Evolutionary conservation across 495 filamentous ascomycete species (phyloP).

Genomic region (Pseudevernia furfuracea): DNA sequence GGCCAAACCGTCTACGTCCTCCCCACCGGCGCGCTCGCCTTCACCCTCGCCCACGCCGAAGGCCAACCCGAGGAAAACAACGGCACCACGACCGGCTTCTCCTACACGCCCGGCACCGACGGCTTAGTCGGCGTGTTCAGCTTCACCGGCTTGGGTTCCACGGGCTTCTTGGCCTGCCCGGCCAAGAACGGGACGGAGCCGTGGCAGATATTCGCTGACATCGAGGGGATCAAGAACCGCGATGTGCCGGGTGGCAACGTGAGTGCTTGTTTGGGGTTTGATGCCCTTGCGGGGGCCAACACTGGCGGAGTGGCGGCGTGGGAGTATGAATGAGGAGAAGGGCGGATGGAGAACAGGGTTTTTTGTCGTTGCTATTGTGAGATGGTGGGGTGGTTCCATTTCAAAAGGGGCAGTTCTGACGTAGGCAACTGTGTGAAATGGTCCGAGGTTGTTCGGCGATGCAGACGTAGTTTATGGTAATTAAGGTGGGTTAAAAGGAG

Average conservation of each 20-base stretch:
- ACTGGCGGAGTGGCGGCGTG: too few species aligned
- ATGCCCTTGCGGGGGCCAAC: background rate
- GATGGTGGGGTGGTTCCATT: too few species aligned
- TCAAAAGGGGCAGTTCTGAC: too few species aligned
- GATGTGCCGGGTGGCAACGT: conserved; percentile 9
- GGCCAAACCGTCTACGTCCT: conserved; percentile 13
- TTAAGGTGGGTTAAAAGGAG: background rate
- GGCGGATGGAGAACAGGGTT: too few species aligned
- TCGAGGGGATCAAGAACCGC: background rate
- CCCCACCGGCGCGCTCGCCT: conserved; percentile 12
- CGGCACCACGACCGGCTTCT: conserved; percentile 6
- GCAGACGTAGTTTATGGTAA: background rate
- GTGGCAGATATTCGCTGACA: conserved; percentile 9
- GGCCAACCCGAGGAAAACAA: background rate
- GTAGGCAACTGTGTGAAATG: background rate
- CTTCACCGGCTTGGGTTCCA: background rate
- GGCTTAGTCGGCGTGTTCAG: background rate
- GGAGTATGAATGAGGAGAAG: too few species aligned
- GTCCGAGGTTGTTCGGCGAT: background rate
- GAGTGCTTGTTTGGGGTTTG: conserved; percentile 8
- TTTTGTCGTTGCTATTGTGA: too few species aligned
- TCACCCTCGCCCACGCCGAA: conserved; percentile 10
- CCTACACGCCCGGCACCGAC: background rate
- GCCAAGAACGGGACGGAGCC: background rate
- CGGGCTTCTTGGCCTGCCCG: conserved; percentile 12